Base-by-base conservation (phyloP, 257 asterid species). In the Petunia axillaris region DNA sequence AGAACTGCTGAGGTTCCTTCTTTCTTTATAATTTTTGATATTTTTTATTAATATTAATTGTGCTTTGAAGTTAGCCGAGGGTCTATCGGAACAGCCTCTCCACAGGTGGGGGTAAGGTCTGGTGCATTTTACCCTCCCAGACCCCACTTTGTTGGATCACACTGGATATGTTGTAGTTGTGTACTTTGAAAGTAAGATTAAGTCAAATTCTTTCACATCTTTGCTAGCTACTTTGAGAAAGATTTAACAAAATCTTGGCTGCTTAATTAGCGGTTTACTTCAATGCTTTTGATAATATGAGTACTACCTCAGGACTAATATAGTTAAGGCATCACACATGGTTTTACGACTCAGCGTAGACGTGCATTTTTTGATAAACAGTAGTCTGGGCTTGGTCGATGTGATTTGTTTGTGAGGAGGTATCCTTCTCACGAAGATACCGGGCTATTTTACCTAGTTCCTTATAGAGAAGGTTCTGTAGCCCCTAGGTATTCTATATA, bases 1-100 rank as follows among this genome's bases (percentile, higher is more conserved):
- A 92, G 88, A 88, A 78, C 98, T 40, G 94, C 97, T 58, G 99
- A 95, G 89, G 98, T 95, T 81, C 43, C 82, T 83, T 70, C 6
- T 57, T 79, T 81, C 54, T 5, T 64, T 38, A n/a, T 16, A 16
- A 16, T 43, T 3, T 7, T 68, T n/a, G 75, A 0, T 4, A 13
- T 13, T 70, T 46, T 70, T 4, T 64, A n/a, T 4, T 64, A n/a
- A 8, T n/a, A 1, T 16, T 68, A 44, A 0, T 16, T 43, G 57
- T 8, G 57, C 11, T 52, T 50, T 52, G 8, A 10, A 52, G 15
- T 52, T 25, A 25, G 25, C 25, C n/a, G n/a, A n/a, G n/a, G n/a
- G n/a, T n/a, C n/a, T n/a, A n/a, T n/a, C n/a, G n/a, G n/a, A n/a
- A n/a, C n/a, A n/a, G n/a, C n/a, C n/a, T n/a, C n/a, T n/a, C n/a